Base-by-base conservation (phyloP, 805 yeast genomes). In the Grigorovia humatica region DNA sequence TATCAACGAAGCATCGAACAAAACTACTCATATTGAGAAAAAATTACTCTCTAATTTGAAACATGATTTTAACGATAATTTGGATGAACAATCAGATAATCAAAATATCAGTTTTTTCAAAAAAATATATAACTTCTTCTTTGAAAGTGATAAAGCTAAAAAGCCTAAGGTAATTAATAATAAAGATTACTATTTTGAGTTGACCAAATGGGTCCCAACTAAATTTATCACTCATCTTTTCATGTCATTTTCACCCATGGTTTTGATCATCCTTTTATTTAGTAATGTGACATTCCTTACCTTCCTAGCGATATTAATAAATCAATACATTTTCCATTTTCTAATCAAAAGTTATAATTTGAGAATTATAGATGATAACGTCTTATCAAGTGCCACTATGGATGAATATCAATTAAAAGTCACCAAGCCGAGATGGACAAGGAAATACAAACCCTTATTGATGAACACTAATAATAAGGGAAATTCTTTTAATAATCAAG, bases 181-280 rank as follows among this genome's bases (percentile, higher is more conserved):
- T 13, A 59, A 70, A 32, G 68, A 70, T 30, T 68, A 69, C 19
- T 74, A 74, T 38, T 83, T 84, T 79, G 76, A 78, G 52, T 63
- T 85, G 44, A 69, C 67, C 18, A 76, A 83, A 48, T 85, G 95
- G 95, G 71, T 73, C 44, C 91, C 91, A 0, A 74, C 83, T 0
- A 72, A 72, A 55, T 81, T 83, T 61, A 74, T 74, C 35, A 69
- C 83, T 6, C 67, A 71, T 47, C 57, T 84, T 2, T 72, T 78
- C 30, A 70, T 78, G 2, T 65, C 78, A 1, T 81, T 80, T 55
- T 81, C 87, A 8, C 93, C 95, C 0, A 61, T 80, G 9, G 76
- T 74, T 47, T 56, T 79, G 9, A 50, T 74, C 2, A 66, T 76
- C n/a, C 65, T 80, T 50, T 66, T 72, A 54, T 54, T 68, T 20